Evolutionary conservation across 257 asterid genomes (phyloP).

Genomic region (Mitragyna speciosa): DNA sequence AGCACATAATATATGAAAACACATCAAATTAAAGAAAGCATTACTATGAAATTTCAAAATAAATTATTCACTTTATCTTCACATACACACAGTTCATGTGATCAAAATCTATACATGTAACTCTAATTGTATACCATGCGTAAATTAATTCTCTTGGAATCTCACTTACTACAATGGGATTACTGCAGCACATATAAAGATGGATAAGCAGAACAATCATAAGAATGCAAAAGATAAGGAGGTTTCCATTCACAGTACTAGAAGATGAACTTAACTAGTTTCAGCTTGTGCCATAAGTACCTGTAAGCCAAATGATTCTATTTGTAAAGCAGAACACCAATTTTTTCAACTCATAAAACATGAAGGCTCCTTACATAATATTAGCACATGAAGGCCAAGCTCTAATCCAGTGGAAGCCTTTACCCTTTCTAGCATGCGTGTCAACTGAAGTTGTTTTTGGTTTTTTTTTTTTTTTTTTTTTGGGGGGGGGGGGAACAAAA

Average conservation of each 20-base stretch:
- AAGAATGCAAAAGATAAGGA: too few relatives aligned
- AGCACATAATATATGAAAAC: neutral
- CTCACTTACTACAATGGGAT: neutral
- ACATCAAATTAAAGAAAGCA: neutral
- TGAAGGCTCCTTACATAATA: too few relatives aligned
- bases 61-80: neutral
- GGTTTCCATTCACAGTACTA: neutral
- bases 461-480: too few relatives aligned
- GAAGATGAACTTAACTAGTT: neutral
- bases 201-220: neutral
- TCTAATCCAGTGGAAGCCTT: too few relatives aligned
- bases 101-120: neutral
- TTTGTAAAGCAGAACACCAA: neutral
- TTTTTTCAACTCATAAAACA: neutral
- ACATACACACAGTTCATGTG: neutral
- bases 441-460: too few relatives aligned
- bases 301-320: neutral
- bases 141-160: neutral
- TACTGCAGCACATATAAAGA: neutral
- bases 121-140: neutral
- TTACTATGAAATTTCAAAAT: neutral
- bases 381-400: too few relatives aligned
- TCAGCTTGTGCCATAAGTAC: neutral
- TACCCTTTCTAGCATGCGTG: too few relatives aligned
- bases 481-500: too few relatives aligned